Percentiles rank a stretch among this genome's conserved stretches.
These are phyloP conservation scores for Ceratocystis albifundus DNA, from an alignment of 2,329 filamentous ascomycete species.

Conservation along the genomic window DNA sequence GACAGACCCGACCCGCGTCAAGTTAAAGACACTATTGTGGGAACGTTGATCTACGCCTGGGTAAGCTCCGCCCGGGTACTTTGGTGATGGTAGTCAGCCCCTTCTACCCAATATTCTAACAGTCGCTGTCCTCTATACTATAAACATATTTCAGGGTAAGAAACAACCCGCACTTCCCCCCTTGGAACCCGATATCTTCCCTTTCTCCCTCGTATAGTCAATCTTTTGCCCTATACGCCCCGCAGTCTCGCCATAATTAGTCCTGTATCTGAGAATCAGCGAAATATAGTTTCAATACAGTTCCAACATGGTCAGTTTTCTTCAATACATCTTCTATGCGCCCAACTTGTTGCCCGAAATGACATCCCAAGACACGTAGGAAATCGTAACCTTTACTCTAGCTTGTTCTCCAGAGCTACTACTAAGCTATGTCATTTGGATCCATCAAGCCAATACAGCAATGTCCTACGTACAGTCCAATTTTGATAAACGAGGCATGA, in stretches of 20 bases:
- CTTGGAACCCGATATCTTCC: background rate
- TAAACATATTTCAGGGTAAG: background rate
- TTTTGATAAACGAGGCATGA: no score
- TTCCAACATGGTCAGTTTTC: background rate
- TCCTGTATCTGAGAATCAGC: background rate
- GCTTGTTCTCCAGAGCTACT: background rate
- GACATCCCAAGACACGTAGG: no score
- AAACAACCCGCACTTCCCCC: background rate
- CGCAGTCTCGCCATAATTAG: constrained; percentile 1
- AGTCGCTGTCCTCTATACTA: background rate
- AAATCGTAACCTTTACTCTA: no score
- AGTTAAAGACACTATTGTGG: no score
- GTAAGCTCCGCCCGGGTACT: no score
- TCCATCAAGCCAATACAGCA: background rate
- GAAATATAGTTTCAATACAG: constrained; percentile 1
- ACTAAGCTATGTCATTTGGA: background rate
- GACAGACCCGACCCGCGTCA: no score
- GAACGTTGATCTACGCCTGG: no score
- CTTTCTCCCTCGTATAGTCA: constrained; percentile 7
- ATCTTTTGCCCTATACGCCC: constrained; percentile 13
- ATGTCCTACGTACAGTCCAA: background rate
- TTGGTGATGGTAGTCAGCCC: no score
- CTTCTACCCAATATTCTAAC: background rate
- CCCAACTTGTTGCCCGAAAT: no score
- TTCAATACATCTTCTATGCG: background rate